Evolutionary conservation across 2,329 filamentous ascomycete species (phyloP), one percentile per base, ranked within the genome.

Genomic region (Chrysosporium keratinophilum): DNA sequence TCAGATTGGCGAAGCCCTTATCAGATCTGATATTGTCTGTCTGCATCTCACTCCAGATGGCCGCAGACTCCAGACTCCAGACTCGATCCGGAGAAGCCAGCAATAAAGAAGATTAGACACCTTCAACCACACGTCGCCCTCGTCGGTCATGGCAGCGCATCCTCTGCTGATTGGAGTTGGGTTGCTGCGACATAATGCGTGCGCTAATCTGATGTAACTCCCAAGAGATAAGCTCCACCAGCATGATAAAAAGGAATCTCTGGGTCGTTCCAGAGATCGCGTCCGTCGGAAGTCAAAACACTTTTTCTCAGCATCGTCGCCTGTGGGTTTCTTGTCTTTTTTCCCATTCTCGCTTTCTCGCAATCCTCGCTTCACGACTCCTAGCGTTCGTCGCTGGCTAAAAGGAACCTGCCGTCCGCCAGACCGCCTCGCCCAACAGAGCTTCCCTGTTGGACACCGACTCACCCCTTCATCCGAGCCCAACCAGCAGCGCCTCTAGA

Each of bases 141-240:
- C 23, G 23, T 7, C 23, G 7, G 23, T 33, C 49, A 52, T 52
- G 49, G n/a, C 33, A 9, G 34, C 28, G 37, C 35, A 28, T 41
- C n/a, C 19, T 3, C n/a, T 15, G 5, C 28, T 52, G 49, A 41
- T 52, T 51, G 40, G 45, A 48, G 23, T 28, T 28, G 23, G 23
- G 23, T 7, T 28, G 23, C 23, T 28, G 23, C 23, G 23, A 28
- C 23, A 28, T 28, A 28, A 28, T 28, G 23, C 23, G 23, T 28
- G 23, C 23, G 23, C 23, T 28, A 28, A 28, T 28, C 35, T 47
- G 45, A 47, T 47, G 45, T 37, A 37, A 47, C 45, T 35, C 17
- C 45, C 33, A 37, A 47, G 33, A 47, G 45, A 47, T 47, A 47
- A 47, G 45, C 45, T 47, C 45, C 35, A 37, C 35, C 35, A 37